phyloP scores from a whole-genome alignment of 768 basidiomycete species.

The Lactifluus subvellereus region DNA sequence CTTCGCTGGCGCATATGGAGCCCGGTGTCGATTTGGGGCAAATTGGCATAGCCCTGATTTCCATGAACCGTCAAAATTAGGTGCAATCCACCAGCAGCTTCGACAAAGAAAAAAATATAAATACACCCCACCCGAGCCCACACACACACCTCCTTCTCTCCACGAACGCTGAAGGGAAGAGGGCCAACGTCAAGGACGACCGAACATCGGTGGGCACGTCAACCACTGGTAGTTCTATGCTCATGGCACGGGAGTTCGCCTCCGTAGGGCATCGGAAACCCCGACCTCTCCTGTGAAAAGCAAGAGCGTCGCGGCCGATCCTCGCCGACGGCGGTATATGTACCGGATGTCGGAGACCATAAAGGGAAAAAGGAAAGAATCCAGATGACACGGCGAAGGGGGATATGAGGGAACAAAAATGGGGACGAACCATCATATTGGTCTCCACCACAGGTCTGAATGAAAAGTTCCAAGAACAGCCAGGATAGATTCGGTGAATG shows the following conservation, averaged over 20 bases:
- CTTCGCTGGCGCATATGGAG: constrained; percentile 76
- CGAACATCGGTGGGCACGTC: neutral
- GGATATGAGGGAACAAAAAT: neutral
- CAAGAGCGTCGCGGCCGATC: neutral
- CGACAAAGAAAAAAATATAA: neutral
- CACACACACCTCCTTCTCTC: neutral
- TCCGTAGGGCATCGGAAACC: neutral
- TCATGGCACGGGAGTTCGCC: neutral
- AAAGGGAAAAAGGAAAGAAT: neutral
- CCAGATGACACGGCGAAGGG: neutral
- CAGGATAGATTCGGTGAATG: neutral
- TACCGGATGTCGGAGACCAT: neutral
- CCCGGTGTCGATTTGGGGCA: constrained; percentile 63
- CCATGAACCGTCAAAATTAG: neutral
- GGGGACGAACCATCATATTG: constrained; percentile 62
- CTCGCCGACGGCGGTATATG: neutral
- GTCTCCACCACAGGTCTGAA: constrained; percentile 70
- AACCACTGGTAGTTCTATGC: neutral
- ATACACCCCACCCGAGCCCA: neutral
- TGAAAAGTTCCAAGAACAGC: constrained; percentile 1
- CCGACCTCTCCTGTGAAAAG: neutral
- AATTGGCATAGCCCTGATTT: constrained; percentile 57
- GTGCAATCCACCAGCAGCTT: neutral
- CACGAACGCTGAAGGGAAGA: constrained; percentile 8
- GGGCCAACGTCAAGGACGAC: neutral